These are phyloP conservation scores for Pythium diclinum DNA, from an alignment of 352 stramenopile genomes.

Conservation along the genomic window DNA sequence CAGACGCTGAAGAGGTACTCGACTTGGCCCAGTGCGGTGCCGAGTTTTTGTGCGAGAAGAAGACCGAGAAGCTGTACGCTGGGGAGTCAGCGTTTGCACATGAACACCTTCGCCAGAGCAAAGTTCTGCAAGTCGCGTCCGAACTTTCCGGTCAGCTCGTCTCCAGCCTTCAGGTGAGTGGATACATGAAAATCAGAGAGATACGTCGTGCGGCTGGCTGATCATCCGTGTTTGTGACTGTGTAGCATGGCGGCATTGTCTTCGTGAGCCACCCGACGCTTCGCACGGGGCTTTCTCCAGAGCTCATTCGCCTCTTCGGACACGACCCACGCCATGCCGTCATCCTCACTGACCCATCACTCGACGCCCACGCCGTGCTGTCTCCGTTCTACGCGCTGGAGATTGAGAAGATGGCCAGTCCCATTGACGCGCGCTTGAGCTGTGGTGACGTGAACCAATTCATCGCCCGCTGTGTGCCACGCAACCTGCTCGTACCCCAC, in stretches of 20 bases:
- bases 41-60: constrained; percentile 85
- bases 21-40: constrained; percentile 52
- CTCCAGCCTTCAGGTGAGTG: constrained; percentile 52
- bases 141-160: constrained; percentile 42
- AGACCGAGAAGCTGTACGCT: constrained; percentile 71
- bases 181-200: not conserved
- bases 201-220: not conserved
- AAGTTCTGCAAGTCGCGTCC: constrained; percentile 45
- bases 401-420: constrained; percentile 76
- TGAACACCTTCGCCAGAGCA: constrained; percentile 46
- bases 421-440: constrained; percentile 74
- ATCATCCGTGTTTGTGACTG: not conserved
- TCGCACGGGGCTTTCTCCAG: constrained; percentile 45
- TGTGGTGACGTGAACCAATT: constrained; percentile 87
- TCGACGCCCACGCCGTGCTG: constrained; percentile 53
- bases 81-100: constrained; percentile 72
- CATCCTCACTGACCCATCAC: constrained; percentile 65
- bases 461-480: constrained; percentile 70
- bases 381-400: constrained; percentile 49
- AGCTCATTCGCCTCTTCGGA: constrained; percentile 59
- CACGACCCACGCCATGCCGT: constrained; percentile 63
- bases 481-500: constrained; percentile 61
- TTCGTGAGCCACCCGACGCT: constrained; percentile 73
- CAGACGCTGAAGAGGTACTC: constrained; percentile 45
- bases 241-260: constrained; percentile 64